Evolutionary conservation across 2,329 filamentous ascomycete genomes (phyloP), one percentile per base, ranked within the genome.

Genomic region (Hypoxylon sp.): DNA sequence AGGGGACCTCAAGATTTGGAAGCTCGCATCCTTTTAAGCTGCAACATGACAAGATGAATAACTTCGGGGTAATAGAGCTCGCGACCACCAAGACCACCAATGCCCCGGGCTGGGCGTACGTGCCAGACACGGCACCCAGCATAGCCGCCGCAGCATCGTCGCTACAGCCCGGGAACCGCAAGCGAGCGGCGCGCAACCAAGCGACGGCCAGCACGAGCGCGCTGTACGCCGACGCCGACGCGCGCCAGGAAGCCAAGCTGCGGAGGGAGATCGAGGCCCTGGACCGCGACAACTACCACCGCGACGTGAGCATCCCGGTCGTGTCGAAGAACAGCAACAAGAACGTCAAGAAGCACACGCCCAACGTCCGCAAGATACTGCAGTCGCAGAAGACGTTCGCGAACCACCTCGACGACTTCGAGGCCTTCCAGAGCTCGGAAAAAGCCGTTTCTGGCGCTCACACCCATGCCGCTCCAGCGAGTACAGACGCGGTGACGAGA

Each of bases 21-120:
- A 12, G 16, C 16, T 38, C n/a, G 16, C 50, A 38, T n/a, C 50
- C 28, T 40, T 26, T 36, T 44, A 33, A 53, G 16, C n/a, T 49
- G 33, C 22, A 40, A 62, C 24, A 16, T 16, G 18, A 24, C 52
- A 52, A 59, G 26, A 89, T 88, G 85, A 86, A 88, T 75, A 88
- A 89, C 73, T 90, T 91, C 71, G 91, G 92, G 73, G 93, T 98
- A 73, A 89, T 96, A 79, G 91, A 97, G 72, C 83, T 97, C 61
- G 91, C 93, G 33, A 89, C 87, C 74, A 82, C 88, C 26, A 88
- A 88, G 65, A 89, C 88, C 14, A 87, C 87, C 45, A 83, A 86
- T 45, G 91, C 93, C 0, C 93, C 95, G 0, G 95, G 95, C 74
- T 98, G 93, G 91, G 93, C 93, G 11, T 97, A 97, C 77, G 92